Base-by-base conservation (phyloP, 2,329 filamentous ascomycete species). In the Keithomyces neogunnii region DNA sequence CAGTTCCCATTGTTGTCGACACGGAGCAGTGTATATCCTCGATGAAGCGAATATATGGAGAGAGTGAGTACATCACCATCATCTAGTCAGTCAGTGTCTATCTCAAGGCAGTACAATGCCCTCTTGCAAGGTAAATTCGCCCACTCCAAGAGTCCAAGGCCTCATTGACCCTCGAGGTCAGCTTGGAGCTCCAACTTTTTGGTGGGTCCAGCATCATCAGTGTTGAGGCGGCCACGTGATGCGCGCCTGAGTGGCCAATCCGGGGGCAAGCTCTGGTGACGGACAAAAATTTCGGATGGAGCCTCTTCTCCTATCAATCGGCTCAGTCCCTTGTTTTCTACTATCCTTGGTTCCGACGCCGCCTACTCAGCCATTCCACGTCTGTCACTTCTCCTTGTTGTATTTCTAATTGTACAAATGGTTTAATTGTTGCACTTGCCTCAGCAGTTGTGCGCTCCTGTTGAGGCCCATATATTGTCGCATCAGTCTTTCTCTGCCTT, bases 281-380 rank as follows among this genome's bases (percentile, higher is more conserved):
- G 43, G 53, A 40, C 53, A 58, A 64, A 65, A 65, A 62, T 57
- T 65, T 64, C 60, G 53, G 60, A 55, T 7, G 38, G 31, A 47
- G 36, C 56, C 54, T 53, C 48, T 35, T 55, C 51, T 56, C 53
- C 51, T 50, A 47, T 51, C 49, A 28, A 11, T 44, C 33, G 26
- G 40, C 40, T 44, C 43, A 19, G 35, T 38, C 39, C 35, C 43
- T 52, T 43, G 2, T 13, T 38, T 11, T 43, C 28, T 52, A 13
- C 33, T 44, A 30, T 13, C 19, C 8, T 30, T 35, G n/a, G n/a
- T 28, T 2, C 19, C 5, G 11, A 9, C 2, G 19, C 19, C 5
- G 11, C 11, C 13, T 7, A 40, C 26, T 40, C 36, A 40, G 3
- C 26, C 29, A 29, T n/a, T 42, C n/a, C 28, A 42, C 19, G 11